Percentiles rank a stretch among this genome's conserved stretches.
phyloP scores from a whole-genome alignment of 805 yeast genomes.

The Lachancea kluyveri region DNA sequence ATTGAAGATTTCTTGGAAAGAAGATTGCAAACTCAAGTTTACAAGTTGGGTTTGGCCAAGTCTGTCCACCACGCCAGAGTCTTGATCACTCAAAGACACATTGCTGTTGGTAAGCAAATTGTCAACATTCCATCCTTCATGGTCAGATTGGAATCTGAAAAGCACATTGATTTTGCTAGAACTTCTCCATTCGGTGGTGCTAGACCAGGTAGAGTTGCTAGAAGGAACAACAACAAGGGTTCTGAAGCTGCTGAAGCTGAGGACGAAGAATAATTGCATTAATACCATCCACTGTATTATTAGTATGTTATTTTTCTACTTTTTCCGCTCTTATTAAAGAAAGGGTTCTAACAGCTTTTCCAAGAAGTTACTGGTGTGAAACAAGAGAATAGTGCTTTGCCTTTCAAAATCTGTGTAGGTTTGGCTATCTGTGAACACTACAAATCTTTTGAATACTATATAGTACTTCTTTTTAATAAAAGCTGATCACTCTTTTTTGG shows the following conservation, averaged over 20 bases:
- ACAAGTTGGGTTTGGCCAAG: slow-evolving; percentile 99
- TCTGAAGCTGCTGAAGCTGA: slow-evolving; percentile 66
- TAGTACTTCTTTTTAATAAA: no score
- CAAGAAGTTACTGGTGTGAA: no score
- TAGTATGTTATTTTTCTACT: neutral
- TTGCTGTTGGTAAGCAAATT: slow-evolving; percentile 99
- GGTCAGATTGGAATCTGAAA: slow-evolving; percentile 99
- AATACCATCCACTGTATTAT: slow-evolving; percentile 1
- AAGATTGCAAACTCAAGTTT: slow-evolving; percentile 99
- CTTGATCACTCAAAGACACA: slow-evolving; percentile 97
- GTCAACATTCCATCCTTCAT: slow-evolving; percentile 98
- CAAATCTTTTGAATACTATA: no score
- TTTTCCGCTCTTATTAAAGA: neutral
- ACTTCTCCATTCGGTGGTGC: slow-evolving; percentile 99
- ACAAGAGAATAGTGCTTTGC: no score
- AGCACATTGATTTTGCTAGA: slow-evolving; percentile 99
- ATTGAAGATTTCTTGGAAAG: slow-evolving; percentile 99
- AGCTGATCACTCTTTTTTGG: no score
- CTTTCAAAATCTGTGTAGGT: no score
- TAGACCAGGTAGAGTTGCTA: slow-evolving; percentile 99
- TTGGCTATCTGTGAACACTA: no score
- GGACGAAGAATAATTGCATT: slow-evolving; percentile 61
- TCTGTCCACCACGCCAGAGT: slow-evolving; percentile 99
- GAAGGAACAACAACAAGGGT: slow-evolving; percentile 70
- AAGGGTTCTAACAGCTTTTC: no score